A percentile compares a stretch with the other conserved stretches of the same genome.
Evolutionary conservation across 169 alveolate genomes (phyloP).

Genomic region (Plasmodium berghei): DNA sequence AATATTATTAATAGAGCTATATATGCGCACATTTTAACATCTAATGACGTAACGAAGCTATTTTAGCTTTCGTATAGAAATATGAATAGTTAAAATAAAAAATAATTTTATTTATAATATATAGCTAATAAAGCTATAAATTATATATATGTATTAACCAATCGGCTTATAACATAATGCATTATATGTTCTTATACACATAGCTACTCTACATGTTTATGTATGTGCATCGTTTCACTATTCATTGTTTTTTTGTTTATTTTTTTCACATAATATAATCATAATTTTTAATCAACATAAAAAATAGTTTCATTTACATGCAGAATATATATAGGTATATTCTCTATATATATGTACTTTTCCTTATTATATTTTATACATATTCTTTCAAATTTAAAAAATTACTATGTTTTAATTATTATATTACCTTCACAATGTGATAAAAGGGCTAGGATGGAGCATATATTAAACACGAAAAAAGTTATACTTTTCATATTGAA

Average conservation of each 20-base stretch:
- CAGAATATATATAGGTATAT: not conserved
- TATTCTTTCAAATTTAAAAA: too few species aligned
- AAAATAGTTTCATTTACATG: not conserved
- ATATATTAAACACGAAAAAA: not conserved
- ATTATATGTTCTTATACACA: too few species aligned
- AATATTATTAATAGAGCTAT: not conserved
- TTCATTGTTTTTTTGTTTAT: too few species aligned
- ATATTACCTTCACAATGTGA: conserved; percentile 6
- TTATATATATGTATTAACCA: too few species aligned
- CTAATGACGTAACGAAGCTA: not conserved
- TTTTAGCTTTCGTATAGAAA: not conserved
- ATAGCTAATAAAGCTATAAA: too few species aligned
- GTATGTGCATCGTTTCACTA: too few species aligned
- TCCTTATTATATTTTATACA: conserved; percentile 1
- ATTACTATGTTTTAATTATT: not conserved
- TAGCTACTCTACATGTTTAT: too few species aligned
- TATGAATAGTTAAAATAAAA: too few species aligned
- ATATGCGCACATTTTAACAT: not conserved
- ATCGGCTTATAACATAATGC: too few species aligned
- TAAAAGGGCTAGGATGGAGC: not conserved
- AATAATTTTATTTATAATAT: too few species aligned
- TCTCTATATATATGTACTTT: not conserved
- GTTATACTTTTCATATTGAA: conserved; percentile 4
- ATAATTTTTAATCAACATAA: not conserved
- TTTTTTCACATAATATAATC: conserved; percentile 1